phyloP scores from a whole-genome alignment of 768 basidiomycete species.

The Trichaptum fuscoviolaceum region DNA sequence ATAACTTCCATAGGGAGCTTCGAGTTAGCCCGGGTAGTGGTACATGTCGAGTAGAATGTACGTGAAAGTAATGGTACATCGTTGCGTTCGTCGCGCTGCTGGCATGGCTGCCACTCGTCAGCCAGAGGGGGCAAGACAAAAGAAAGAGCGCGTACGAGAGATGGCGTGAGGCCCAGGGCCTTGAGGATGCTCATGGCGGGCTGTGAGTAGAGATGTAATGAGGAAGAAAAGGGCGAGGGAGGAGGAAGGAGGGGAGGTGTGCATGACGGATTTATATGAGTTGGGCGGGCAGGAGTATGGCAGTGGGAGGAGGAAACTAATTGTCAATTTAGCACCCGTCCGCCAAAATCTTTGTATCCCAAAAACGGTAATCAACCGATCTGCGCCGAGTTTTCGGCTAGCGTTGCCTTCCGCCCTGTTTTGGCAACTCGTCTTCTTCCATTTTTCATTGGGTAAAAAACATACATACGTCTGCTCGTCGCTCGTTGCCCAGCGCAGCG shows the following conservation, averaged over 20 bases:
- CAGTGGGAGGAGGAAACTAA: not conserved
- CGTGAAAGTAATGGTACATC: not conserved
- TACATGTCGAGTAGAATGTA: not conserved
- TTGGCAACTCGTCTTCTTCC: not conserved
- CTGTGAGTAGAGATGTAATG: not conserved
- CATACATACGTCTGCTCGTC: not conserved
- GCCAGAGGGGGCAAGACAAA: not conserved
- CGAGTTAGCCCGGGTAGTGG: not conserved
- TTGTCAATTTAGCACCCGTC: not conserved
- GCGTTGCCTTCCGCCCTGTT: not conserved
- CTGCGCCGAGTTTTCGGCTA: not conserved
- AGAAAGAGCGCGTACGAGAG: not conserved
- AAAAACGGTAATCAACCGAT: not conserved
- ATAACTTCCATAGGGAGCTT: slow-evolving; percentile 58
- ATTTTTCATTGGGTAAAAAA: not conserved
- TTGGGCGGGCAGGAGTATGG: no score
- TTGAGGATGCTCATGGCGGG: slow-evolving; percentile 13
- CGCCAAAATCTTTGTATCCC: not conserved
- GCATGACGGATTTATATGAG: not conserved
- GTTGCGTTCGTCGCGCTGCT: not conserved
- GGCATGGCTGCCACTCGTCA: not conserved
- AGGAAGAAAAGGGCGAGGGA: slow-evolving; percentile 1
- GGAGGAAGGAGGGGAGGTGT: slow-evolving; percentile 2
- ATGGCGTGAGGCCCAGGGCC: slow-evolving; percentile 8
- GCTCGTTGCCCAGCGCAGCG: not conserved